Base-by-base conservation (phyloP, 306 rosid genomes). In the Corylus heterophylla region DNA sequence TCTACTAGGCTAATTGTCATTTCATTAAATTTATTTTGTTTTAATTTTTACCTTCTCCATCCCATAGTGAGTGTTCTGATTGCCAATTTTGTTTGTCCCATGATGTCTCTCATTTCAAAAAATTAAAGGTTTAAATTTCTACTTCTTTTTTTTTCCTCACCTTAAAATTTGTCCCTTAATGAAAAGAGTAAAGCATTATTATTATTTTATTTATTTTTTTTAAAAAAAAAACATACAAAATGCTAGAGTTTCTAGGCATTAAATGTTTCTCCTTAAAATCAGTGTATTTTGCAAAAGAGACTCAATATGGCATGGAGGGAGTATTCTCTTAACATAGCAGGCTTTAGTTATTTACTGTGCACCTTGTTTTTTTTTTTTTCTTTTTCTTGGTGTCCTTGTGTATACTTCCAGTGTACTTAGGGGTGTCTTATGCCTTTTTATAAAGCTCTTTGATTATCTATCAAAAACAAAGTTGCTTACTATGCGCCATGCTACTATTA, bases 1-100 rank as follows among this genome's bases (percentile, higher is more conserved):
- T 71, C 72, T 54, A 52, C 8, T 54, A n/a, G 49, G 63, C 62
- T 73, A 54, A 54, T 69, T 20, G 44, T 48, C 59, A 50, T 69
- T 50, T 62, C 74, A 72, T 25, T 37, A 64, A 42, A 74, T 4
- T 47, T 66, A 20, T 69, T 13, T 10, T 49, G 5, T 50, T 50
- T 31, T 54, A 6, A 27, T 29, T 37, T 27, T 48, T 68, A n/a
- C 18, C 74, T 7, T 51, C 29, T 12, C 58, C 25, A 25, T 56
- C 27, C 37, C 71, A 55, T 25, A 27, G 18, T 20, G 35, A 22
- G 42, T 29, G 29, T 31, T 12, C 27, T 18, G 8, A 14, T 17
- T 37, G 25, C 71, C 49, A 37, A 58, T 58, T 39, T 67, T 67
- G 9, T 64, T 35, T 31, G 70, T 16, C 47, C 31, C 20, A 18